Percentiles rank a stretch among this genome's conserved stretches.
Conservation (phyloP, 495 filamentous ascomycete species). For the Hypoxylon fragiforme region DNA sequence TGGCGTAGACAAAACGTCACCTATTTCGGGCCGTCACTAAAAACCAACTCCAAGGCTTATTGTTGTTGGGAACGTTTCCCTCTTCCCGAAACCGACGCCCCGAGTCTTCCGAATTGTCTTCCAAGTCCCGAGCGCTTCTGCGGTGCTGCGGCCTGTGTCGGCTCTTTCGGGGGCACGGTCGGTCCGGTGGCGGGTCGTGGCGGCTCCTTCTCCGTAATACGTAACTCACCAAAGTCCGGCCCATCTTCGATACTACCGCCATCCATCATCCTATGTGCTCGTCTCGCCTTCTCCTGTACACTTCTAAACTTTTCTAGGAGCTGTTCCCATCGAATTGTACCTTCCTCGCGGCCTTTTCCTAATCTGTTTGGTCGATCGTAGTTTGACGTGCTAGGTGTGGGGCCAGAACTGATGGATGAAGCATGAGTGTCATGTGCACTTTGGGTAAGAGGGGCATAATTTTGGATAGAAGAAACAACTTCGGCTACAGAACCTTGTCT, state of each 20-base stretch:
- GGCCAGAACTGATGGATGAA: slow-evolving; percentile 47
- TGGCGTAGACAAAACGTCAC: background rate
- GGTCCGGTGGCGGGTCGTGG: slow-evolving; percentile 37
- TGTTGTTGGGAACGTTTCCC: slow-evolving; percentile 49
- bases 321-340: slow-evolving; percentile 85
- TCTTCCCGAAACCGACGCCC: slow-evolving; percentile 65
- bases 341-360: slow-evolving; percentile 77
- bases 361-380: slow-evolving; percentile 82
- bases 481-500: slow-evolving; percentile 48
- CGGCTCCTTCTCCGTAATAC: slow-evolving; percentile 48
- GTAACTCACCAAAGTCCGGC: slow-evolving; percentile 42
- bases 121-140: slow-evolving; percentile 66
- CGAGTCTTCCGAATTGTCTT: slow-evolving; percentile 68
- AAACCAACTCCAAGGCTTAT: slow-evolving; percentile 6
- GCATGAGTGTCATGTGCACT: slow-evolving; percentile 38
- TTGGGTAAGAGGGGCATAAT: slow-evolving; percentile 24
- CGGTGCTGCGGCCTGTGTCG: slow-evolving; percentile 36
- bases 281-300: slow-evolving; percentile 78
- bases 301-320: slow-evolving; percentile 93
- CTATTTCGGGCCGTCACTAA: background rate
- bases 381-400: slow-evolving; percentile 50
- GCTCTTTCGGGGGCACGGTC: slow-evolving; percentile 49
- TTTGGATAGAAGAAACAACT: slow-evolving; percentile 41
- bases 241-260: slow-evolving; percentile 47
- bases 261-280: slow-evolving; percentile 45